These are phyloP conservation scores for Xerocomus brunneocitrinus DNA, from an alignment of 768 basidiomycete species.

Conservation along the genomic window DNA sequence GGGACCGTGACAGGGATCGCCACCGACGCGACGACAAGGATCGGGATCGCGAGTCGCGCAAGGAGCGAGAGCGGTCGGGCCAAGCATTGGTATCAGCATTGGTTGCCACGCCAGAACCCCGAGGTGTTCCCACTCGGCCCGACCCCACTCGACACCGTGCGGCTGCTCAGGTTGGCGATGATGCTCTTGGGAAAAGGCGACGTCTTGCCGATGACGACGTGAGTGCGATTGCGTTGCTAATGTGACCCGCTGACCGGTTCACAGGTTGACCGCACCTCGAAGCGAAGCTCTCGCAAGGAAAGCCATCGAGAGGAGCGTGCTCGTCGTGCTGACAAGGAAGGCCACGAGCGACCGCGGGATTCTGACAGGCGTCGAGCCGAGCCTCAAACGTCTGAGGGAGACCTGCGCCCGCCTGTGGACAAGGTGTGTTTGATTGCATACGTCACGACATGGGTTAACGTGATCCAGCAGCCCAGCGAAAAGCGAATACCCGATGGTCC, in stretches of 20 bases:
- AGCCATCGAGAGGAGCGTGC: slow-evolving; percentile 70
- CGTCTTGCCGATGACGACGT: slow-evolving; percentile 72
- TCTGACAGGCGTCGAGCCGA: slow-evolving; percentile 65
- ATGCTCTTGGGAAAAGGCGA: slow-evolving; percentile 68
- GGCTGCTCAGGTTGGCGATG: slow-evolving; percentile 47
- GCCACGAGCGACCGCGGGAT: slow-evolving; percentile 62
- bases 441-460: slow-evolving; percentile 4
- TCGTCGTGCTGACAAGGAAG: slow-evolving; percentile 67
- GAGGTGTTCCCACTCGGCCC: slow-evolving; percentile 53
- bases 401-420: slow-evolving; percentile 48
- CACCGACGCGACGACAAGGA: slow-evolving; percentile 60
- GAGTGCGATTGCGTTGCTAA: slow-evolving; percentile 23
- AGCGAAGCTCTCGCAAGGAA: slow-evolving; percentile 78
- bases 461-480: slow-evolving; percentile 39
- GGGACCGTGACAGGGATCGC: slow-evolving; percentile 39
- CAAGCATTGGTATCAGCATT: slow-evolving; percentile 31
- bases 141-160: slow-evolving; percentile 54
- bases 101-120: slow-evolving; percentile 43
- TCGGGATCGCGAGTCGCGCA: slow-evolving; percentile 58
- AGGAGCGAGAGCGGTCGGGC: slow-evolving; percentile 49
- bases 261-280: slow-evolving; percentile 70
- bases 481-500: slow-evolving; percentile 55
- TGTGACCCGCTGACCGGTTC: slow-evolving; percentile 10
- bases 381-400: slow-evolving; percentile 51
- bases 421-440: slow-evolving; percentile 45